Base-by-base conservation (phyloP, 1,284 basidiomycete species). In the Exobasidium rhododendri region DNA sequence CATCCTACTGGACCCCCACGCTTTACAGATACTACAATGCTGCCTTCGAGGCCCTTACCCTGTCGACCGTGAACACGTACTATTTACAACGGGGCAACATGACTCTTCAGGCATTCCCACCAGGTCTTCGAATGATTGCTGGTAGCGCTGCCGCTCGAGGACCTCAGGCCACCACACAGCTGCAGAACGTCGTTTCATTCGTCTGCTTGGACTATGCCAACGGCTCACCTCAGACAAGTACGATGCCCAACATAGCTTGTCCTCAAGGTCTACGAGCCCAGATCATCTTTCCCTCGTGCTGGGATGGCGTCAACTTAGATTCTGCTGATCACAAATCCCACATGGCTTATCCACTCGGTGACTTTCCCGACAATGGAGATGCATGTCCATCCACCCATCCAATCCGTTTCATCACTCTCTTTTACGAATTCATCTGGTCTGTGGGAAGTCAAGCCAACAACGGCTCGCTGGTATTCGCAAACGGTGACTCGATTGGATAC, bases 261-360 rank as follows among this genome's bases (percentile, higher is more conserved):
- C 77, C 80, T 13, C 65, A 75, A 30, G 81, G 81, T 47, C 75
- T 83, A 70, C 71, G 82, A 47, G 77, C 80, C 24, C 81, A 82
- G 64, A 75, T 82, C 55, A 71, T 78, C 64, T 80, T 85, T 78
- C 84, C 83, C n/a, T 81, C 82, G 0, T 85, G 84, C 74, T 85
- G 84, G 84, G 82, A 84, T 67, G 84, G 84, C 5, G 71, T 80
- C 35, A 82, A 83, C 66, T 74, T 82, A 58, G 81, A 82, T 64
- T 81, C 80, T 13, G 44, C 75, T 1, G 80, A 83, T 50, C 82
- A 83, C 73, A 68, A 73, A 56, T 74, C 74, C 6, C 82, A 83
- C 70, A 75, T 82, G 71, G 77, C 74, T 0, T 81, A 77, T 59
- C 71, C 79, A 0, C 60, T 63, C 11, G 67, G 71, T 11, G 62